Base-by-base conservation (phyloP, 768 basidiomycete genomes). In the Tephrocybe sp. region DNA sequence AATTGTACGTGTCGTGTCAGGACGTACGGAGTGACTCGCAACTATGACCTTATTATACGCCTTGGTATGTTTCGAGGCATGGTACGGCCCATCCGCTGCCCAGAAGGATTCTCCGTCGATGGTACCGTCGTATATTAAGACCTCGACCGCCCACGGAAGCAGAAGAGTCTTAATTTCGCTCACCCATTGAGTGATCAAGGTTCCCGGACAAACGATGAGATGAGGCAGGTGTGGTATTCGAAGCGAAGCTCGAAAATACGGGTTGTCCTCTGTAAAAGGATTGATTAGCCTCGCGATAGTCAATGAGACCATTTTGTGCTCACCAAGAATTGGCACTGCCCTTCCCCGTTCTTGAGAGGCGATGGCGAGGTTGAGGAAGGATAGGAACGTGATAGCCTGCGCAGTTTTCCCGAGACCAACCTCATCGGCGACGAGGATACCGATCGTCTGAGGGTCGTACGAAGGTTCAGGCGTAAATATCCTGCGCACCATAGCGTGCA, bases 381-480 rank as follows among this genome's bases (percentile, higher is more conserved):
- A 60, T 4, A 67, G 45, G 1, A 60, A 16, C 0, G 58, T 21
- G 3, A 59, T 43, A 0, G 63, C 40, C 28, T 62, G 62, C 5
- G 59, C 52, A 0, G 67, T 69, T 43, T 71, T 71, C 0, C 68
- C 68, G 1, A 69, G 55, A 0, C 69, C 64, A 7, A 71, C 68
- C 18, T 65, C 62, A 35, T 69, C 67, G 1, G 57, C 54, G 18
- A 67, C 22, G 9, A 66, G 59, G 1, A 57, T 44, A 0, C 66
- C 64, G 12, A 37, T 12, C 30, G 27, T 9, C 9, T 27, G 25
- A 16, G 3, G 2, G 9, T n/a, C 11, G 1, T 12, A 9, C 5
- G n/a, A n/a, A n/a, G 47, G 30, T 5, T 35, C 21, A 2, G 39
- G 9, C 2, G 30, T 52, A 43, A 58, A 65, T 21, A 47, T 46